Evolutionary conservation across 2,329 filamentous ascomycete species (phyloP), one percentile per base, ranked within the genome.

Genomic region (Stachybotrys elegans): DNA sequence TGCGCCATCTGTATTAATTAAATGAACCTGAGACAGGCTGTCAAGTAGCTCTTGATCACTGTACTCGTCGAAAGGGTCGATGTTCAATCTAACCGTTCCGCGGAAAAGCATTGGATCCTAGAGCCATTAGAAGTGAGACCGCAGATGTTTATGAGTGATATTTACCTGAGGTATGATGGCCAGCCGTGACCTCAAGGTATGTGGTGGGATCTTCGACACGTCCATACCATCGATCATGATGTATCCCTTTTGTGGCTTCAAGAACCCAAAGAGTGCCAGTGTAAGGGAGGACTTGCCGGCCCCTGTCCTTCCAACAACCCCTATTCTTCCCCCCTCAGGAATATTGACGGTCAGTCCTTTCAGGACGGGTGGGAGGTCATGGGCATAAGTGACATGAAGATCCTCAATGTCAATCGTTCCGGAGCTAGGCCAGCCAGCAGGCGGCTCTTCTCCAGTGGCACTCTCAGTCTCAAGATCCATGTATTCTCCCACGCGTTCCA

Each of bases 261-360:
- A 66, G 66, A 87, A 86, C 25, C 84, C 79, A 71, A 88, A 86
- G 0, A 88, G 65, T 0, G 84, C 82, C 1, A 87, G 68, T 0
- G 83, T 84, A 6, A 88, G 63, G 0, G 79, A 83, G 0, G 80
- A 84, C 62, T 88, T 88, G 36, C 84, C 83, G 0, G 83, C 83
- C 3, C 83, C 83, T 0, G 84, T 87, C 17, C 84, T 75, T 12
- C 84, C 84, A 3, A 87, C 81, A 2, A 86, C 78, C 22, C 82
- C 83, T 14, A 87, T 66, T 7, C 83, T 70, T 61, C 86, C 76
- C 49, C 79, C 79, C 25, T 72, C 68, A 29, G 78, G 68, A 21
- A 86, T 72, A n/a, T 60, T 65, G 60, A 88, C 86, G 8, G 66
- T 76, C 14, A 88, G 65, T 2, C 78, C 79, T 57, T 79, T 81